Evolutionary conservation across 371 early-diverging fungal genomes (phyloP).

Genomic region (Lichtheimia ramosa): DNA sequence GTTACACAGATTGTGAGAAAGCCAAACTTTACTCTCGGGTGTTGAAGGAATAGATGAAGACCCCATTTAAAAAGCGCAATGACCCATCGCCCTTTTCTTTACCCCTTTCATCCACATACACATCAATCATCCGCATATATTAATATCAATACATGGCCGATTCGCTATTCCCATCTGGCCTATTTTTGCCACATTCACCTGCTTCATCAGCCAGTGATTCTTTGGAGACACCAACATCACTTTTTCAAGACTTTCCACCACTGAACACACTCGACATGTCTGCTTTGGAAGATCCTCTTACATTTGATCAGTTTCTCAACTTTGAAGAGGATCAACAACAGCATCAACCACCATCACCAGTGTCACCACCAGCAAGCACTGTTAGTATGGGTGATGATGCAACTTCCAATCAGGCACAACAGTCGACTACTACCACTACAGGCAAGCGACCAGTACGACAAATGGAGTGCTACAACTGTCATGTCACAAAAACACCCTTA

Average conservation of each 20-base stretch:
- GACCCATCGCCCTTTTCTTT: no score
- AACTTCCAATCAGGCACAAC: not conserved
- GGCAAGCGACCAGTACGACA: slow-evolving; percentile 50
- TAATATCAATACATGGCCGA: not conserved
- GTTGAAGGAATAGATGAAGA: no score
- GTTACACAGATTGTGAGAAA: no score
- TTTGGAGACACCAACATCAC: not conserved
- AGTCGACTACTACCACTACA: slow-evolving; percentile 17
- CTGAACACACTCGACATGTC: not conserved
- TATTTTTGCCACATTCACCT: not conserved
- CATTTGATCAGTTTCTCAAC: not conserved
- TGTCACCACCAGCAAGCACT: not conserved
- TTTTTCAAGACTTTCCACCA: not conserved
- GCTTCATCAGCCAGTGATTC: not conserved
- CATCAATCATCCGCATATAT: no score
- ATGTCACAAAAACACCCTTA: slow-evolving; percentile 77
- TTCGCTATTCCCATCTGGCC: not conserved
- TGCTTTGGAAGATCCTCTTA: not conserved
- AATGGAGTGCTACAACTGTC: slow-evolving; percentile 78
- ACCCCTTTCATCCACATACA: no score
- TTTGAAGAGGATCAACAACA: not conserved
- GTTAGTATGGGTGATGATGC: not conserved
- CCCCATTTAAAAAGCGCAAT: no score
- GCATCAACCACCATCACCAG: not conserved
- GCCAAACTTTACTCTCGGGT: no score